A percentile compares a stretch with the other conserved stretches of the same genome.
These are phyloP conservation scores for Penicillium sp. DNA, from an alignment of 2,329 filamentous ascomycete genomes.

Conservation along the genomic window DNA sequence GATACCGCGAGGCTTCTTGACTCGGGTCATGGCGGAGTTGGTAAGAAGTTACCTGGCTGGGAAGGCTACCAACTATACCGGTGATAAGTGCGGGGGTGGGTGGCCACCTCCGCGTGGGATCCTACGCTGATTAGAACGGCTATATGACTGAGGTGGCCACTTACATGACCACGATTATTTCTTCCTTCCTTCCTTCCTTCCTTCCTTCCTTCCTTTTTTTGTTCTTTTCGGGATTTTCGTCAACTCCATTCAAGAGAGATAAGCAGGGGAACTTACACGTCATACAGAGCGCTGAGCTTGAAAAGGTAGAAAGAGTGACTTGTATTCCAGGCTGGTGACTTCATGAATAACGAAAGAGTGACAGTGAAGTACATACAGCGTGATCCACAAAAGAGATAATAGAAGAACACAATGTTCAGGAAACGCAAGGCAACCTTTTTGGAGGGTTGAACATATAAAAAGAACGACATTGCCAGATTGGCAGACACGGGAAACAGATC, in stretches of 20 bases:
- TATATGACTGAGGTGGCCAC: not conserved
- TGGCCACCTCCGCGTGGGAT: not conserved
- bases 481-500: not conserved
- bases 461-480: too few species aligned
- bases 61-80: not conserved
- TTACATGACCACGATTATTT: not conserved
- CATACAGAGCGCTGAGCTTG: not conserved
- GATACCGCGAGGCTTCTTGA: slow-evolving; percentile 32
- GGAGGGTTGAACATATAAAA: not conserved
- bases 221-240: too few species aligned
- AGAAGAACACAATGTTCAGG: not conserved
- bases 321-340: not conserved
- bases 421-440: not conserved
- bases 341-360: not conserved
- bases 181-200: too few species aligned
- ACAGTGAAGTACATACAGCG: not conserved
- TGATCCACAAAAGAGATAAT: too few species aligned
- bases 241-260: too few species aligned
- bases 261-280: too few species aligned
- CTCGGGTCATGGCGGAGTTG: slow-evolving; percentile 8
- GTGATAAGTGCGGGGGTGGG: slow-evolving; percentile 7
- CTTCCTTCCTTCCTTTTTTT: too few species aligned
- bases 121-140: not conserved
- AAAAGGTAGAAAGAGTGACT: too few species aligned
- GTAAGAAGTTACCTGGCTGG: not conserved